A percentile compares a stretch with the other conserved stretches of the same genome.
Evolutionary conservation across 495 filamentous ascomycete genomes (phyloP).

Genomic region (Darksidea phi): DNA sequence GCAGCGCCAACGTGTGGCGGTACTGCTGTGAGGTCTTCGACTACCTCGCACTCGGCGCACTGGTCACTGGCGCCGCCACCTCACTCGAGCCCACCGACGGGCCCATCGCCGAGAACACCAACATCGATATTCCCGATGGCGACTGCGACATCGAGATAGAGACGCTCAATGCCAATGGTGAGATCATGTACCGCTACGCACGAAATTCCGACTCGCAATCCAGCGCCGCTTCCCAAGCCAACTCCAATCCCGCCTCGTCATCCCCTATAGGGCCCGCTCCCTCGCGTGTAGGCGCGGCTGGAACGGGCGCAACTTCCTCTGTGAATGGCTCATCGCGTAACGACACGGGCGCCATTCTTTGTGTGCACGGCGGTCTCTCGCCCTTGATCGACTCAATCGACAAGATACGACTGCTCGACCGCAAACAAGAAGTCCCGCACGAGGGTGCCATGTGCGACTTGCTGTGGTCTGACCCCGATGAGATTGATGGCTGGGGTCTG

Average conservation of each 20-base stretch:
- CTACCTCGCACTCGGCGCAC: conserved; percentile 91
- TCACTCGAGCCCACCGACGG: conserved; percentile 59
- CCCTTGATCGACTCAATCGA: conserved; percentile 92
- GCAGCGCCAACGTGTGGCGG: conserved; percentile 93
- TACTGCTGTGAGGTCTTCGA: conserved; percentile 99
- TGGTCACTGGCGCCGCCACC: conserved; percentile 85
- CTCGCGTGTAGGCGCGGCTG: conserved; percentile 64
- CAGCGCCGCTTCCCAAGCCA: conserved; percentile 21
- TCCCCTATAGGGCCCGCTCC: conserved; percentile 47
- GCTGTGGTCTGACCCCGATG: conserved; percentile 96
- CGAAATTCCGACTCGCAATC: conserved; percentile 45
- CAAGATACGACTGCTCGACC: conserved; percentile 91
- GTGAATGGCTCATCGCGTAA: conserved; percentile 62
- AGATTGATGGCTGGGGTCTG: conserved; percentile 96
- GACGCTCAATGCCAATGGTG: conserved; percentile 76
- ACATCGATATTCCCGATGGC: conserved; percentile 44
- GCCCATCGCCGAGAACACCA: conserved; percentile 41
- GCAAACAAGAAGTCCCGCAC: conserved; percentile 97
- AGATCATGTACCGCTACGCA: conserved; percentile 71
- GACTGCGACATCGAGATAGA: conserved; percentile 86
- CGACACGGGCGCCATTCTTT: conserved; percentile 77
- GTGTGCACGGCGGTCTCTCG: conserved; percentile 90
- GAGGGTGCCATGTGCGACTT: conserved; percentile 99
- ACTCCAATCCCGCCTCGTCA: conserved; percentile 48
- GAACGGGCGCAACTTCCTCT: conserved; percentile 70